Base-by-base conservation (phyloP, 2,329 filamentous ascomycete genomes). In the Trichoderma aggressivum region DNA sequence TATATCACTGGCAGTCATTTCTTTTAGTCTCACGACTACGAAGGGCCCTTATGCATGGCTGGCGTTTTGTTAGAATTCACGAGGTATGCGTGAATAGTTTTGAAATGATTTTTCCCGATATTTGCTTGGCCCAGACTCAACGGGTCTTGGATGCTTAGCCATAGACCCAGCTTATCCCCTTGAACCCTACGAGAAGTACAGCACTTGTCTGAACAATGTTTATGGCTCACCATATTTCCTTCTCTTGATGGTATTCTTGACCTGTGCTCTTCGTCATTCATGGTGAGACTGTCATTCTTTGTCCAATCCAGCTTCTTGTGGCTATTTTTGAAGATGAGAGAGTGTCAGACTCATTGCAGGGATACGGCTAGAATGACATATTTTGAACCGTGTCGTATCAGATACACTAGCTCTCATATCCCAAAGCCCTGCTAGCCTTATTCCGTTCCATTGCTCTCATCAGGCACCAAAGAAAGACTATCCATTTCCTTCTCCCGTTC, bases 31-130 rank as follows among this genome's bases (percentile, higher is more conserved):
- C 70, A 78, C 73, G 76, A 78, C 72, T 73, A 69, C 75, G 73
- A 79, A 72, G 78, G 79, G 76, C 60, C 55, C 71, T 71, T 73
- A 74, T 75, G 74, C 74, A 78, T 77, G 74, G 72, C 71, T 36
- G 78, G 78, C 76, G 75, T 76, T 73, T 75, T 59, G 64, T 68
- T 78, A 78, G 75, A 68, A 75, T 77, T 76, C 77, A 79, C 76
- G 76, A 78, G 75, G 76, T 78, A 79, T 78, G 77, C 77, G 77
- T 79, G 78, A 75, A 78, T 74, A 72, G 63, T 74, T 77, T 75
- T 73, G 76, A 68, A 68, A 72, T 60, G 43, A 32, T 72, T 60
- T 68, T 24, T 34, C 39, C 36, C 21, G 56, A 34, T 59, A 59
- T 6, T 53, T 59, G 56, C 56, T 59, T 34, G 21, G 28, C 32